These are phyloP conservation scores for Castanospermum australe DNA, from an alignment of 306 rosid species.

Conservation along the genomic window DNA sequence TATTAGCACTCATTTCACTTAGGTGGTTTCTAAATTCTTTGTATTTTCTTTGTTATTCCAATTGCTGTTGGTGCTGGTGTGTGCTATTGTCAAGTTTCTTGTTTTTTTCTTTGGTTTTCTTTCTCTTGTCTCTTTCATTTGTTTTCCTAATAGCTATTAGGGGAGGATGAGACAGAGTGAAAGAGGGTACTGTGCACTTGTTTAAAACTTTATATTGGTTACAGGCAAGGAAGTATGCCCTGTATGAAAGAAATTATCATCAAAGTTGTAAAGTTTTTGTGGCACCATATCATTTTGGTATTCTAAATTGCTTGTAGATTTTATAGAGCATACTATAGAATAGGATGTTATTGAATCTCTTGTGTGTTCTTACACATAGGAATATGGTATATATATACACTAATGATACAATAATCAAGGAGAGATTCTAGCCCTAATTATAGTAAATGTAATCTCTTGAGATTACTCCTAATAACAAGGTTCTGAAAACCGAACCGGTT, in stretches of 20 bases:
- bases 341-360: no score
- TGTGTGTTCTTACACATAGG: no score
- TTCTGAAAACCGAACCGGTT: no score
- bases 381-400: no score
- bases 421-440: no score
- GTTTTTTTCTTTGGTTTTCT: background rate
- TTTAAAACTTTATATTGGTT: background rate
- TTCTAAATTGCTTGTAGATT: background rate
- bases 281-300: background rate
- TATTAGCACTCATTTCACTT: background rate
- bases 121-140: background rate
- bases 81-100: conserved; percentile 2
- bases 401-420: no score
- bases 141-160: background rate
- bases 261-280: background rate
- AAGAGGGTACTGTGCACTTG: background rate
- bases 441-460: no score
- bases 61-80: background rate
- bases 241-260: background rate
- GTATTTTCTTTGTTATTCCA: background rate
- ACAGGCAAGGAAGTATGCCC: background rate
- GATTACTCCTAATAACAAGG: no score
- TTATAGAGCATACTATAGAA: background rate
- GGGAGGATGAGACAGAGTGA: background rate
- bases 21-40: background rate